Percentiles rank a stretch among this genome's conserved stretches.
phyloP scores from a whole-genome alignment of 148 eudicot genomes.

The Rhododendron ovatum region DNA sequence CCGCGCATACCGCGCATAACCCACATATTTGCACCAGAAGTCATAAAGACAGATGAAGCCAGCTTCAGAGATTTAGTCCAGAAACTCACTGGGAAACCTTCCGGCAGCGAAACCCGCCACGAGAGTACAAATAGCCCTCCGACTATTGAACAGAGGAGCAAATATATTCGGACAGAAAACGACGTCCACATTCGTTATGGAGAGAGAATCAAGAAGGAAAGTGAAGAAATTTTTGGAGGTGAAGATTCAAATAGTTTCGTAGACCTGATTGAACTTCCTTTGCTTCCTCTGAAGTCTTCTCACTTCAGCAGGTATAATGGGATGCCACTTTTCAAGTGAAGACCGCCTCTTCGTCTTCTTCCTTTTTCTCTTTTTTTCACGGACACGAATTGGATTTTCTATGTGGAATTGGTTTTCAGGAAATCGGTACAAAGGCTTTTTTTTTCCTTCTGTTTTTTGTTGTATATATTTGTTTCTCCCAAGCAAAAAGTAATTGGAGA shows the following conservation, averaged over 20 bases:
- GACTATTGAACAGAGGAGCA: background rate
- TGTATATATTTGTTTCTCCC: background rate
- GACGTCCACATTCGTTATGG: background rate
- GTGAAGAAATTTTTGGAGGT: background rate
- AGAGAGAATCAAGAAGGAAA: slow-evolving; percentile 3
- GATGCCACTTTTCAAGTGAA: slow-evolving; percentile 5
- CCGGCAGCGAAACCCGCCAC: background rate
- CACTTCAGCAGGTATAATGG: background rate
- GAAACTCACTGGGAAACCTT: slow-evolving; percentile 46
- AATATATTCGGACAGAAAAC: background rate
- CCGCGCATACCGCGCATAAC: slow-evolving; percentile 50
- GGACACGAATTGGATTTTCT: background rate
- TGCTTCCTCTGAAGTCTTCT: slow-evolving; percentile 3
- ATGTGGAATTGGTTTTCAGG: background rate
- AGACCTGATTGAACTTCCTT: slow-evolving; percentile 4
- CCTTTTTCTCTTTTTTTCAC: background rate
- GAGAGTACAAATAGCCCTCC: background rate
- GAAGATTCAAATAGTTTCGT: background rate
- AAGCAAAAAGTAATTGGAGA: background rate
- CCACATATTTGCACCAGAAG: slow-evolving; percentile 50
- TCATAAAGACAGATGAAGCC: slow-evolving; percentile 46
- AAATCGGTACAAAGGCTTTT: background rate
- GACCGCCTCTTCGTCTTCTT: background rate
- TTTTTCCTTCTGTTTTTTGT: background rate
- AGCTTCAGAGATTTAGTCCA: slow-evolving; percentile 52